Conservation (phyloP, 2,329 filamentous ascomycete genomes). For the Hirsutella thompsonii region DNA sequence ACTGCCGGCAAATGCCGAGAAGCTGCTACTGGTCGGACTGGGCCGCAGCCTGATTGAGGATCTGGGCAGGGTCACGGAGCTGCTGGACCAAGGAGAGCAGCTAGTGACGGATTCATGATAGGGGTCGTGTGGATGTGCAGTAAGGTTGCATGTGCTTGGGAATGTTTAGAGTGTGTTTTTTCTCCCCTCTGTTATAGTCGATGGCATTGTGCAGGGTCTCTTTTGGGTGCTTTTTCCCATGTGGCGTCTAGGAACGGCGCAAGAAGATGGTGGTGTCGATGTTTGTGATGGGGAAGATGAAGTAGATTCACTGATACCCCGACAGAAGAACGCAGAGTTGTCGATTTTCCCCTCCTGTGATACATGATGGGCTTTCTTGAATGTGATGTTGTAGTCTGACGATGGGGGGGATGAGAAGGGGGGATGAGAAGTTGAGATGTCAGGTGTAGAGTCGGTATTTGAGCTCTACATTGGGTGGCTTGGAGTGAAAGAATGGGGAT, state of each 20-base stretch:
- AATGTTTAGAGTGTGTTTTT: not conserved
- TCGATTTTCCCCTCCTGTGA: not conserved
- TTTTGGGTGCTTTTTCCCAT: not conserved
- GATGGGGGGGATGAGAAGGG: no score
- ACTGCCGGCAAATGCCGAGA: constrained; percentile 90
- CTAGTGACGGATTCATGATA: constrained; percentile 55
- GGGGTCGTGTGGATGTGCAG: not conserved
- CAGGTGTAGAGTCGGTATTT: no score
- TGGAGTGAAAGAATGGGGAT: not conserved
- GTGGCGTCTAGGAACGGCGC: not conserved
- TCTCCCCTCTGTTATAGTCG: not conserved
- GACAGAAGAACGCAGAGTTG: not conserved
- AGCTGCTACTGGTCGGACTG: constrained; percentile 78
- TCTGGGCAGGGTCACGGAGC: constrained; percentile 68
- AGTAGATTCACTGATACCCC: not conserved
- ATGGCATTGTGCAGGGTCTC: not conserved
- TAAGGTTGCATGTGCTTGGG: not conserved
- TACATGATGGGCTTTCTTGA: no score
- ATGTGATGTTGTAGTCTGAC: no score
- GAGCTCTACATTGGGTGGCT: not conserved
- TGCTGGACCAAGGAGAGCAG: constrained; percentile 90
- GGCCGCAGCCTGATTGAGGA: constrained; percentile 77
- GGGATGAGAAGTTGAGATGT: no score
- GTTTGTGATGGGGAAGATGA: not conserved
- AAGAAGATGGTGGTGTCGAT: not conserved